A percentile compares a stretch with the other conserved stretches of the same genome.
phyloP scores from a whole-genome alignment of 2,329 filamentous ascomycete species.

The Colletotrichum costaricense region DNA sequence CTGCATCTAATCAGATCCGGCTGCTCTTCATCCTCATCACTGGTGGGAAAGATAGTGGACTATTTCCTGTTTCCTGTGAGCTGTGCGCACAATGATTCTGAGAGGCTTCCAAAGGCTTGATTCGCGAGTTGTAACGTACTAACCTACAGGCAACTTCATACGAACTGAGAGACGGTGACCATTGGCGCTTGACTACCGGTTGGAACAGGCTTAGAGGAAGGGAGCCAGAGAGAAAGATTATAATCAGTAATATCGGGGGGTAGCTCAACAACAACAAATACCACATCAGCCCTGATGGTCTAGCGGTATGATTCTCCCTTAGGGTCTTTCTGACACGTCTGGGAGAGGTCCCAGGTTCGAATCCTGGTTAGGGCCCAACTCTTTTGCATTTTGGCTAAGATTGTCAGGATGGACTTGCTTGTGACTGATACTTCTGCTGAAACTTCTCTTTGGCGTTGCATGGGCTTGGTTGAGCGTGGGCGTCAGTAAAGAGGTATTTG shows the following conservation, averaged over 20 bases:
- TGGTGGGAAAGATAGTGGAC: background rate
- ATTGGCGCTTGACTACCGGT: no score
- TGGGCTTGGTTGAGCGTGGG: background rate
- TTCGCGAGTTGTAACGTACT: background rate
- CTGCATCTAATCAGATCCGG: background rate
- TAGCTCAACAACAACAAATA: accelerated
- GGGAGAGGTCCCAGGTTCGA: constrained; percentile 35
- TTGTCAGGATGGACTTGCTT: background rate
- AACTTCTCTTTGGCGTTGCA: background rate
- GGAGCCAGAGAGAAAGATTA: accelerated
- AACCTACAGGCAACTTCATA: background rate
- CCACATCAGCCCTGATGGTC: constrained; percentile 23
- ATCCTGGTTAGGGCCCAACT: constrained; percentile 26
- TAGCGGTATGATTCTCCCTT: constrained; percentile 36
- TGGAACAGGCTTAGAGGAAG: accelerated
- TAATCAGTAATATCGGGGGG: accelerated
- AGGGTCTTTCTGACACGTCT: background rate
- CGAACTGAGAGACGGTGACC: background rate
- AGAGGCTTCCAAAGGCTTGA: background rate
- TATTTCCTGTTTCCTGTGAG: background rate
- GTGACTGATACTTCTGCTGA: background rate
- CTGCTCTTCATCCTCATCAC: background rate
- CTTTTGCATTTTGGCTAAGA: background rate
- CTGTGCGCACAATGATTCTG: background rate
- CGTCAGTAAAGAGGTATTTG: no score